phyloP scores from a whole-genome alignment of 306 rosid genomes.

The Rosa persica region DNA sequence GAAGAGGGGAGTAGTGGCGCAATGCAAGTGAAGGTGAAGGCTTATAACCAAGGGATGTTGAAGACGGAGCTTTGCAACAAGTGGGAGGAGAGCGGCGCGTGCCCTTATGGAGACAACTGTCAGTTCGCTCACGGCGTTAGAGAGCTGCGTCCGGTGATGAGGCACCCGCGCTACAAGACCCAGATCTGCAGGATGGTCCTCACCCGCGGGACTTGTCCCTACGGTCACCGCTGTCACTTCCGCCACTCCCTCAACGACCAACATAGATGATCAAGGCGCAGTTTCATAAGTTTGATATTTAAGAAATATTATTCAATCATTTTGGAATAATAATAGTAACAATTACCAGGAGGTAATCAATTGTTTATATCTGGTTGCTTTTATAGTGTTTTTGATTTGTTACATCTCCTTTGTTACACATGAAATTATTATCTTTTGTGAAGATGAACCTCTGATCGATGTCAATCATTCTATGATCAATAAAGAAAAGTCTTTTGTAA shows the following conservation, averaged over 20 bases:
- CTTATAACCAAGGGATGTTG: conserved; percentile 85
- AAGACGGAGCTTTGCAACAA: conserved; percentile 97
- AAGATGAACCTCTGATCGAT: no score
- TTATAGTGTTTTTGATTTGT: background rate
- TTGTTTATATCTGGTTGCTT: background rate
- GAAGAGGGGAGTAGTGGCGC: background rate
- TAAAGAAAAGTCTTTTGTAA: no score
- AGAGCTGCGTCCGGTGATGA: conserved; percentile 86
- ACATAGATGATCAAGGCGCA: conserved; percentile 12
- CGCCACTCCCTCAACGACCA: conserved; percentile 86
- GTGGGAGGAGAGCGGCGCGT: conserved; percentile 83
- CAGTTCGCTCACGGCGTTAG: conserved; percentile 84
- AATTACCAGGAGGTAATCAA: background rate
- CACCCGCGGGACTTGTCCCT: conserved; percentile 69
- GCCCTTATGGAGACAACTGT: conserved; percentile 80
- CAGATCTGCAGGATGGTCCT: conserved; percentile 90
- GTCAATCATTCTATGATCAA: no score
- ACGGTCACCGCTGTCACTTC: conserved; percentile 95
- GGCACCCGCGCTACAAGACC: conserved; percentile 98
- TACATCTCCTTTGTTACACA: background rate
- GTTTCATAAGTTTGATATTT: background rate
- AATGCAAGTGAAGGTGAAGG: conserved; percentile 48
- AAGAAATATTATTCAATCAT: background rate
- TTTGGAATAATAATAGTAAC: no score
- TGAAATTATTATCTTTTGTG: no score